A percentile compares a stretch with the other conserved stretches of the same genome.
Conservation (phyloP, 1,284 basidiomycete species). For the Tilletia horrida region DNA sequence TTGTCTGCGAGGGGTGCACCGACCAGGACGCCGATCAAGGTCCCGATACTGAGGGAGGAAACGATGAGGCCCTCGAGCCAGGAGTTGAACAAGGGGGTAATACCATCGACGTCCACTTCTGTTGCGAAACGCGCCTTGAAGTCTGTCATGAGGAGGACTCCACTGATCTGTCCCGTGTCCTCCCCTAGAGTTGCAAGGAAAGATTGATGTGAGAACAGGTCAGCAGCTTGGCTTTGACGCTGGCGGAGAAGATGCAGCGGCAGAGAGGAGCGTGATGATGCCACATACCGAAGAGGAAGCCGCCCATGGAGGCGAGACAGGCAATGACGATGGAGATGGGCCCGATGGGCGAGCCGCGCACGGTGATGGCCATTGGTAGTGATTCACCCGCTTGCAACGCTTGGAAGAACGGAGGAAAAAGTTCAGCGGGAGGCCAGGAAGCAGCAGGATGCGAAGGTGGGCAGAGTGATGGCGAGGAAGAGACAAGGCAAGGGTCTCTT, state of each 20-base stretch:
- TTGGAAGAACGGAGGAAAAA: neutral
- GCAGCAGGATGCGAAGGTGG: neutral
- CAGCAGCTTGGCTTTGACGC: conserved; percentile 16
- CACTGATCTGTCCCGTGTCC: conserved; percentile 74
- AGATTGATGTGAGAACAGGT: conserved; percentile 5
- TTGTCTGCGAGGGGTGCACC: conserved; percentile 61
- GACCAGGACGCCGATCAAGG: conserved; percentile 50
- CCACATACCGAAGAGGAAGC: conserved; percentile 75
- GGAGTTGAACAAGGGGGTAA: conserved; percentile 55
- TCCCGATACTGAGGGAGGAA: conserved; percentile 61
- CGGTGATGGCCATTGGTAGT: neutral
- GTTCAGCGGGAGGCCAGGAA: neutral
- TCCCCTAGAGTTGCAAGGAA: too few relatives aligned
- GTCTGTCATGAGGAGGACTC: conserved; percentile 72
- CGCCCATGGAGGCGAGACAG: conserved; percentile 71
- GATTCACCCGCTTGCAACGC: too few relatives aligned
- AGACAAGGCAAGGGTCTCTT: neutral
- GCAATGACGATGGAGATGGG: conserved; percentile 58
- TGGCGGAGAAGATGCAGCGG: too few relatives aligned
- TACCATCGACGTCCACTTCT: conserved; percentile 57
- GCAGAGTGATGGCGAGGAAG: neutral
- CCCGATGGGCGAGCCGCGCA: conserved; percentile 10
- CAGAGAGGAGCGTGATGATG: too few relatives aligned
- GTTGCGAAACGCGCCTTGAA: conserved; percentile 66
- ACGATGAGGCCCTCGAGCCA: conserved; percentile 64